Evolutionary conservation across 169 alveolate genomes (phyloP).

Genomic region (Perkinsus marinus): DNA sequence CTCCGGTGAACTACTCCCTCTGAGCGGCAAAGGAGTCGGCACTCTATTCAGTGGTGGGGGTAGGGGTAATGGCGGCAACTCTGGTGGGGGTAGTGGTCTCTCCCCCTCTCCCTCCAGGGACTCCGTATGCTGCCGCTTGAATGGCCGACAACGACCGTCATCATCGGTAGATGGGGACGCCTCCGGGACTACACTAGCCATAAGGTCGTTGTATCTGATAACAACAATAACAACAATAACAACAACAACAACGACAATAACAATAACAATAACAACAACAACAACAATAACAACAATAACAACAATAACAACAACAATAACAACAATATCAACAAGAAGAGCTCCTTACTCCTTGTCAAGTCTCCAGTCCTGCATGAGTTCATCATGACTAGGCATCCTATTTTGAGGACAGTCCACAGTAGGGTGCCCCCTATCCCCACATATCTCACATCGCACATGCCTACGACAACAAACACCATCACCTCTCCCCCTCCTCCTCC

Average conservation of each 20-base stretch:
- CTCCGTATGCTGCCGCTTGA: too few relatives aligned
- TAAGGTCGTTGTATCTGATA: not conserved
- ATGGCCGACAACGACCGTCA: too few relatives aligned
- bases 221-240: too few relatives aligned
- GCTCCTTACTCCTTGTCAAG: not conserved
- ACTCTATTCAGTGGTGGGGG: not conserved
- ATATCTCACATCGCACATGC: conserved; percentile 37
- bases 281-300: not conserved
- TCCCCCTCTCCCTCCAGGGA: not conserved
- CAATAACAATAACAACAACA: not conserved
- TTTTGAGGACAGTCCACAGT: conserved; percentile 47
- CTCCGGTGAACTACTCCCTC: not conserved
- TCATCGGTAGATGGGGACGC: not conserved
- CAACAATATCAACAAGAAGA: not conserved
- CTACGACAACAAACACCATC: not conserved
- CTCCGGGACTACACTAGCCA: not conserved
- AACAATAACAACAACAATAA: too few relatives aligned
- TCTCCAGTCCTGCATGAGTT: not conserved
- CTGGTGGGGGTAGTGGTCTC: not conserved
- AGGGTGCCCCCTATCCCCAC: conserved; percentile 71
- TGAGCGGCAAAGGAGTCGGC: not conserved
- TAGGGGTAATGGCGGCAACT: too few relatives aligned
- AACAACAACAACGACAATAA: too few relatives aligned
- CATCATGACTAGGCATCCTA: not conserved
- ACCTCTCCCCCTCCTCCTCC: not conserved